Conservation (phyloP, 192 early-diverging fungal species). For the Coemansia sp. region DNA sequence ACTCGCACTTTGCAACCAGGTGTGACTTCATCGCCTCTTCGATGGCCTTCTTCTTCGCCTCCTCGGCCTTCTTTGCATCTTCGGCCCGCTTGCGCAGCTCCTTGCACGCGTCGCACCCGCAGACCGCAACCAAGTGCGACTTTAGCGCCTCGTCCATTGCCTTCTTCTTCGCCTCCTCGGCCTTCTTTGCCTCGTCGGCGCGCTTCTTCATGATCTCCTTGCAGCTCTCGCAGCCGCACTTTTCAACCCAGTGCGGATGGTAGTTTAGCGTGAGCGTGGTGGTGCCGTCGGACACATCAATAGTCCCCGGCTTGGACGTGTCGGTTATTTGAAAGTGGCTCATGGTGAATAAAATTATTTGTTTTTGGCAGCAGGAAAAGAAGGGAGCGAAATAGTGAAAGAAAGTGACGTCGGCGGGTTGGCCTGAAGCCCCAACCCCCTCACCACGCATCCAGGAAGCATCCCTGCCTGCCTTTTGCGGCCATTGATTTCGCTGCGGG, state of each 20-base stretch:
- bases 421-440: too few species aligned
- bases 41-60: slow-evolving; percentile 15
- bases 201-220: slow-evolving; percentile 16
- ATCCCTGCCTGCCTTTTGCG: neutral
- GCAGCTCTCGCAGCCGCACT: slow-evolving; percentile 31
- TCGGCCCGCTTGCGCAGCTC: neutral
- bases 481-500: neutral
- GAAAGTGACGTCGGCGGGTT: too few species aligned
- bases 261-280: slow-evolving; percentile 26
- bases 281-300: slow-evolving; percentile 23
- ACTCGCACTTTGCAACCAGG: neutral
- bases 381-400: neutral
- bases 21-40: slow-evolving; percentile 6
- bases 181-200: slow-evolving; percentile 30
- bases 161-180: slow-evolving; percentile 1
- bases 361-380: too few species aligned
- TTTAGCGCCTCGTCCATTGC: neutral
- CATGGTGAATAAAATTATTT: slow-evolving; percentile 8
- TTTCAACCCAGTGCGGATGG: slow-evolving; percentile 20
- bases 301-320: slow-evolving; percentile 26
- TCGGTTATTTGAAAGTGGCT: slow-evolving; percentile 33
- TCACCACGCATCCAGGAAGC: neutral
- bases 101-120: slow-evolving; percentile 4
- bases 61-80: slow-evolving; percentile 8
- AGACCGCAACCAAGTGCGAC: neutral